Conservation (phyloP, 2,329 filamentous ascomycete genomes). For the Cadophora sp. region DNA sequence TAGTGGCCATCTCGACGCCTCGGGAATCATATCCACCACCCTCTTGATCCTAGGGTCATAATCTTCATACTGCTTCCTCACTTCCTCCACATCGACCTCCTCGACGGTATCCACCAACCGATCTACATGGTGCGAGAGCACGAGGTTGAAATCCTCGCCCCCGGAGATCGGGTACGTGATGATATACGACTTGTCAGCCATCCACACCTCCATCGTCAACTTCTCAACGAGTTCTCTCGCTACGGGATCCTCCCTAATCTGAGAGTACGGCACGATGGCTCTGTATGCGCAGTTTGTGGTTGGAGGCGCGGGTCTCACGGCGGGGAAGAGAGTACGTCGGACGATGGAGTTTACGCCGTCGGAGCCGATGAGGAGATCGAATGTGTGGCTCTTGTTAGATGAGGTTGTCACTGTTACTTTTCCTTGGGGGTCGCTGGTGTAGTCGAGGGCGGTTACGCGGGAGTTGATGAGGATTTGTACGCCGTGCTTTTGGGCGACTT, state of each 20-base stretch:
- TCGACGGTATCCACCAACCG: constrained; percentile 46
- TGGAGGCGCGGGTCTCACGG: constrained; percentile 48
- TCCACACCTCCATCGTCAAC: constrained; percentile 53
- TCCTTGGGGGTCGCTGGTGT: constrained; percentile 31
- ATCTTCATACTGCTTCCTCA: constrained; percentile 49
- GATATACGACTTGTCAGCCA: constrained; percentile 49
- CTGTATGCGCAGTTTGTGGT: constrained; percentile 53
- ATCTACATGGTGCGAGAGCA: constrained; percentile 50
- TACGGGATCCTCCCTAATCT: constrained; percentile 49
- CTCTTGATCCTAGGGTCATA: constrained; percentile 52
- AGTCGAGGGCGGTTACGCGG: constrained; percentile 45
- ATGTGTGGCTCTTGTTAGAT: constrained; percentile 42
- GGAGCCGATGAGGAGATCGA: constrained; percentile 49
- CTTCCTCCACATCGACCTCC: constrained; percentile 49
- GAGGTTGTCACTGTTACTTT: constrained; percentile 44
- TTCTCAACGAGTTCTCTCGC: constrained; percentile 48
- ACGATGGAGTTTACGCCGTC: constrained; percentile 51
- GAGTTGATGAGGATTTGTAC: constrained; percentile 49
- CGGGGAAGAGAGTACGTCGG: constrained; percentile 49
- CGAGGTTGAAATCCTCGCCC: constrained; percentile 51
- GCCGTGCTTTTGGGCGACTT: constrained; percentile 47
- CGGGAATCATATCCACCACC: constrained; percentile 42
- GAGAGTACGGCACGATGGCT: constrained; percentile 51
- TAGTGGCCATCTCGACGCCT: constrained; percentile 49
- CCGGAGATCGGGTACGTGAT: constrained; percentile 53